Evolutionary conservation across 2,329 filamentous ascomycete species (phyloP).

Genomic region (Clonostachys rosea): DNA sequence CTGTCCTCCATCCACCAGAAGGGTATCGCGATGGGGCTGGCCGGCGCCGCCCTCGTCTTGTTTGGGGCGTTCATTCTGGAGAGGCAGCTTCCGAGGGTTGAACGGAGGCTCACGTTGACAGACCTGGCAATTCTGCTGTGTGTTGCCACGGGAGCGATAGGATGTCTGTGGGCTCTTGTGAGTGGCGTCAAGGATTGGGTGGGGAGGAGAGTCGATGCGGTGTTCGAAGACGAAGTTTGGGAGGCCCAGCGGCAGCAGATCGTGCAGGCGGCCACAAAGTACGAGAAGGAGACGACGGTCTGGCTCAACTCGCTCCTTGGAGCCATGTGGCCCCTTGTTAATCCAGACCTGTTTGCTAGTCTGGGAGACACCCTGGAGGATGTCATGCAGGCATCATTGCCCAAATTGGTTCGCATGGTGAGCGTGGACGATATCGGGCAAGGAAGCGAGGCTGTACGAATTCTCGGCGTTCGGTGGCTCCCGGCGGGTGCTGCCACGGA

Average conservation of each 20-base stretch:
- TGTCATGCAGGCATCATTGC: conserved; percentile 74
- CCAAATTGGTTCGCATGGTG: conserved; percentile 67
- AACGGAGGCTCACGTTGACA: conserved; percentile 11
- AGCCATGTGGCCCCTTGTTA: conserved; percentile 70
- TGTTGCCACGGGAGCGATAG: conserved; percentile 3
- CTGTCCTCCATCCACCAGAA: conserved; percentile 20
- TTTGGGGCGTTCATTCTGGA: conserved; percentile 12
- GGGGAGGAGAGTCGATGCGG: conserved; percentile 51
- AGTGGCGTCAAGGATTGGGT: conserved; percentile 53
- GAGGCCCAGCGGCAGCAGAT: conserved; percentile 54
- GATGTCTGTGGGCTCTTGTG: conserved; percentile 26
- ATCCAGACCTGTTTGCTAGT: conserved; percentile 68
- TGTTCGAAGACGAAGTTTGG: conserved; percentile 69
- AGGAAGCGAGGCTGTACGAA: conserved; percentile 65
- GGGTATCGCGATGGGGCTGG: conserved; percentile 27
- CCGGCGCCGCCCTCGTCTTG: conserved; percentile 23
- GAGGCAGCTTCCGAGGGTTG: conserved; percentile 9
- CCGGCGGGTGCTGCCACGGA: conserved; percentile 64
- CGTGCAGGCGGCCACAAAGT: conserved; percentile 29
- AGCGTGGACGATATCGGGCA: conserved; percentile 73
- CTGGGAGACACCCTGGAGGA: conserved; percentile 70
- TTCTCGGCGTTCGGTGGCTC: conserved; percentile 68
- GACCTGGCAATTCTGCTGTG: conserved; percentile 3
- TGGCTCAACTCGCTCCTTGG: conserved; percentile 69
- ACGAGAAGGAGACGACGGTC: conserved; percentile 58